Conservation (phyloP, 1,284 basidiomycete species). For the Leccinum laetum region DNA sequence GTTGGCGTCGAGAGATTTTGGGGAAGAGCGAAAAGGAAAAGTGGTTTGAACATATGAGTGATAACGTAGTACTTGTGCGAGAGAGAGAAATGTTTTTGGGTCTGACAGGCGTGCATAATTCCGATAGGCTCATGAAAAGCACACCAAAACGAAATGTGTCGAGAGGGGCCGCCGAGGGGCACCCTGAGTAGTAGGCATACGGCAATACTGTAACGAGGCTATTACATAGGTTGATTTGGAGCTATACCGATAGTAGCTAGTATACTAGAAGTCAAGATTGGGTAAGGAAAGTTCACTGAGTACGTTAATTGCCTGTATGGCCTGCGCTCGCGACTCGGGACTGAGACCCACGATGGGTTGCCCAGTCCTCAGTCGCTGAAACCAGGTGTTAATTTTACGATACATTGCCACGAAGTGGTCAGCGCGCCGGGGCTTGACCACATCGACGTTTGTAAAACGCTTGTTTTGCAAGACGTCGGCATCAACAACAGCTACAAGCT, state of each 20-base stretch:
- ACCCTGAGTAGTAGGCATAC: too few relatives aligned
- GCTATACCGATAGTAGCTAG: neutral
- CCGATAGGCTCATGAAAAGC: too few relatives aligned
- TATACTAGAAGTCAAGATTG: neutral
- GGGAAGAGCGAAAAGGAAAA: slow-evolving; percentile 32
- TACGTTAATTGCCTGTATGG: neutral
- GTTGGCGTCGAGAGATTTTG: slow-evolving; percentile 40
- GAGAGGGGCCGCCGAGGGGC: too few relatives aligned
- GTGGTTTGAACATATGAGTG: slow-evolving; percentile 41
- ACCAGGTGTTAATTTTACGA: neutral
- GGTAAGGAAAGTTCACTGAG: neutral
- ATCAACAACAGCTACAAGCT: too few relatives aligned
- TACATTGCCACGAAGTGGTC: neutral
- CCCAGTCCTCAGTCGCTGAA: neutral
- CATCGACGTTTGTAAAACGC: too few relatives aligned
- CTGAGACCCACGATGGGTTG: neutral
- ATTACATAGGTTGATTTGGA: too few relatives aligned
- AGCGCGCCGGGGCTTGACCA: too few relatives aligned
- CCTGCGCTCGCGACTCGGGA: neutral
- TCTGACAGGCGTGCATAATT: neutral
- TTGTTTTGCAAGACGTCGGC: too few relatives aligned
- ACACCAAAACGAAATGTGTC: too few relatives aligned
- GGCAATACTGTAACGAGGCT: too few relatives aligned
- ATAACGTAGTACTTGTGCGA: slow-evolving; percentile 55
- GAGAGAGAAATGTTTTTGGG: slow-evolving; percentile 43